A percentile compares a stretch with the other conserved stretches of the same genome.
phyloP scores from a whole-genome alignment of 805 yeast species.

The Wickerhamiella cacticola region DNA sequence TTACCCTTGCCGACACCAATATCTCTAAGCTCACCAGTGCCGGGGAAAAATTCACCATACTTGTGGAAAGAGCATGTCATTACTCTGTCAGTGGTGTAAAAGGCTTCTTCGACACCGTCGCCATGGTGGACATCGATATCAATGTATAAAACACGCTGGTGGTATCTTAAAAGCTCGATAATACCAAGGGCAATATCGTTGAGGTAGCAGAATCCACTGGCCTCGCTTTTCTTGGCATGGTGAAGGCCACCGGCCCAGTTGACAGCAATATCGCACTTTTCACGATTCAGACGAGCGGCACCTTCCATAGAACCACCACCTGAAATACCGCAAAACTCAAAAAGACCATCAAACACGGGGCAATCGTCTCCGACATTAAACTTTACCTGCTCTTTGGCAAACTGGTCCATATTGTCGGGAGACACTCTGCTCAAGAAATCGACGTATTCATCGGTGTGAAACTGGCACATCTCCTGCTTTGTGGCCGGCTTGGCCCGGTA shows the following conservation, averaged over 20 bases:
- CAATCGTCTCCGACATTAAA: conserved; percentile 97
- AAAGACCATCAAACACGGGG: conserved; percentile 90
- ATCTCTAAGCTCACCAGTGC: conserved; percentile 88
- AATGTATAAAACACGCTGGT: conserved; percentile 83
- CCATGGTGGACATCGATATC: conserved; percentile 96
- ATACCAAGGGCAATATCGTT: conserved; percentile 90
- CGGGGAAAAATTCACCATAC: conserved; percentile 94
- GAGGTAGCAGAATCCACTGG: conserved; percentile 89
- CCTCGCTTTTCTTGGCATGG: conserved; percentile 91
- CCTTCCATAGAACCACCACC: conserved; percentile 89
- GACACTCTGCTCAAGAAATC: conserved; percentile 84
- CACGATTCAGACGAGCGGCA: conserved; percentile 69
- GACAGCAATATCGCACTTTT: conserved; percentile 85
- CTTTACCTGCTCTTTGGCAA: conserved; percentile 75
- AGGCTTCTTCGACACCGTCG: conserved; percentile 96
- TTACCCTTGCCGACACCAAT: conserved; percentile 81
- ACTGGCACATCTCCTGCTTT: conserved; percentile 94
- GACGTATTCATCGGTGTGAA: conserved; percentile 94
- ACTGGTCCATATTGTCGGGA: conserved; percentile 81
- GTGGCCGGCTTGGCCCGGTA: conserved; percentile 97
- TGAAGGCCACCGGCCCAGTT: conserved; percentile 96
- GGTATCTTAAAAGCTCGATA: conserved; percentile 70
- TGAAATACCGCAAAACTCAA: conserved; percentile 75
- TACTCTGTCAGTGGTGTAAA: conserved; percentile 85
- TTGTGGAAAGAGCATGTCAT: conserved; percentile 96